phyloP scores from a whole-genome alignment of 2,329 filamentous ascomycete species.

The Chaetomium sp. region DNA sequence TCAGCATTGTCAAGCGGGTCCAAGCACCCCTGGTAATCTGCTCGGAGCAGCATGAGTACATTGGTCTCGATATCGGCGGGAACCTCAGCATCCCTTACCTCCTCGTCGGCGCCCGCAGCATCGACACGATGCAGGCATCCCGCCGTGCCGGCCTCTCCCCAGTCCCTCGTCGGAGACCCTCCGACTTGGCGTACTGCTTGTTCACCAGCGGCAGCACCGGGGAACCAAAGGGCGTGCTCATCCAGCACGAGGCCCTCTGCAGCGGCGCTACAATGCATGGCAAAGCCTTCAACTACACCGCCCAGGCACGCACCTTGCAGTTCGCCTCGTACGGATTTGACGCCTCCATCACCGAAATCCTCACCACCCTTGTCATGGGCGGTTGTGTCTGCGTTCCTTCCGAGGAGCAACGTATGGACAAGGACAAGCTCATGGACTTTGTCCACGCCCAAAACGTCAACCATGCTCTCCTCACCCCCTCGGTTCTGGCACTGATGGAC shows the following conservation, averaged over 20 bases:
- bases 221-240: slow-evolving; percentile 42
- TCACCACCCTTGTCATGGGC: slow-evolving; percentile 19
- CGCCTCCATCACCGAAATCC: slow-evolving; percentile 21
- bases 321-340: slow-evolving; percentile 27
- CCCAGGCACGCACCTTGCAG: slow-evolving; percentile 18
- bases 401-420: slow-evolving; percentile 22
- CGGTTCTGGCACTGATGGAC: slow-evolving; percentile 31
- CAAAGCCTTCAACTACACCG: slow-evolving; percentile 9
- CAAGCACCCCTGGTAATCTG: slow-evolving; percentile 27
- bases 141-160: background rate
- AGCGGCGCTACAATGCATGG: slow-evolving; percentile 17
- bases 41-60: slow-evolving; percentile 16
- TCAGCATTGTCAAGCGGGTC: slow-evolving; percentile 40
- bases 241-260: slow-evolving; percentile 24
- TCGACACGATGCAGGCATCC: background rate
- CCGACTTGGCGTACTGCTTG: slow-evolving; percentile 43
- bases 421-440: slow-evolving; percentile 41
- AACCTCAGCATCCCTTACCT: slow-evolving; percentile 8
- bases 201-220: slow-evolving; percentile 58
- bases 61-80: slow-evolving; percentile 11
- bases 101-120: slow-evolving; percentile 6
- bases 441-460: slow-evolving; percentile 31
- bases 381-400: slow-evolving; percentile 27
- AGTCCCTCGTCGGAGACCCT: slow-evolving; percentile 1
- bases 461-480: slow-evolving; percentile 33